A percentile compares a stretch with the other conserved stretches of the same genome.
Evolutionary conservation across 75 land plant species (phyloP).

Genomic region (Chamaecyparis obtusa): DNA sequence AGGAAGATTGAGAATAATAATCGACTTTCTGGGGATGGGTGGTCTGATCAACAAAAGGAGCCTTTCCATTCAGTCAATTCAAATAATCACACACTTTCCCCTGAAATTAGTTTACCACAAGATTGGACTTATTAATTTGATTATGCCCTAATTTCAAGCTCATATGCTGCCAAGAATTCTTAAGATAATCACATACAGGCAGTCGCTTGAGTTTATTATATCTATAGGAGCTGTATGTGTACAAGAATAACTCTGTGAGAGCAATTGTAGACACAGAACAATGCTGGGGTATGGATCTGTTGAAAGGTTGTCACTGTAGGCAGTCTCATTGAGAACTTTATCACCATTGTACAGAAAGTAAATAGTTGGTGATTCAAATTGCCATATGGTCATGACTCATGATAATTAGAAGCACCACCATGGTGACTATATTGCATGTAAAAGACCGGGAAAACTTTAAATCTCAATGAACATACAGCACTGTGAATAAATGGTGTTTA

Average conservation of each 20-base stretch:
- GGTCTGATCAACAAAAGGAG: not conserved
- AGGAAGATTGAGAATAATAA: not conserved
- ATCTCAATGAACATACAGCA: not conserved
- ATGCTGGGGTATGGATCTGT: not conserved
- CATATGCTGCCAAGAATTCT: not conserved
- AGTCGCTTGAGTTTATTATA: not conserved
- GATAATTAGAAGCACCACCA: not conserved
- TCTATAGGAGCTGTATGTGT: not conserved
- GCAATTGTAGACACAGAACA: not conserved
- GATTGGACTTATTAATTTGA: constrained; percentile 5
- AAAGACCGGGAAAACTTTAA: not conserved
- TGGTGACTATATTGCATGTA: not conserved
- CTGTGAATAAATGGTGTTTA: not conserved
- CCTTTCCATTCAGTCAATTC: not conserved
- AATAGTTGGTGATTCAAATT: constrained; percentile 2
- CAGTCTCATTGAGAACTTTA: not conserved
- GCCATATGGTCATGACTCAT: not conserved
- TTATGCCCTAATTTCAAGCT: not conserved
- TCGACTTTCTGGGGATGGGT: not conserved
- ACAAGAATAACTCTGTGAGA: not conserved
- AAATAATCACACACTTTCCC: not conserved
- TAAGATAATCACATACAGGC: not conserved
- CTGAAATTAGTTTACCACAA: constrained; percentile 9
- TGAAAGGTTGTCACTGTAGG: not conserved
- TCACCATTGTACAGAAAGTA: not conserved